phyloP scores from a whole-genome alignment of 2,329 filamentous ascomycete genomes.

The Bertia moriformis region DNA sequence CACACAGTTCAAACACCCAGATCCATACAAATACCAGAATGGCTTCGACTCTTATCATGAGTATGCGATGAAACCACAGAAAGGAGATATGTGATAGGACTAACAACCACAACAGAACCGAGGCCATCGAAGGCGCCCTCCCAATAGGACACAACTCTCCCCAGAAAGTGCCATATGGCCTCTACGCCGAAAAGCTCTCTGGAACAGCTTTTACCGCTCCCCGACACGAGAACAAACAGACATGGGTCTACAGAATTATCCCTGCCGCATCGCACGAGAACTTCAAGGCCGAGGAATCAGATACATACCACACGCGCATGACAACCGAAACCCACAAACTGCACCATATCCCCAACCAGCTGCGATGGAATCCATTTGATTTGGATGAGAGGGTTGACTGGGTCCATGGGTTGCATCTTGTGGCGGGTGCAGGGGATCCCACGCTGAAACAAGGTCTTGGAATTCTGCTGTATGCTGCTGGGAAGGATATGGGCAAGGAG shows the following conservation, averaged over 20 bases:
- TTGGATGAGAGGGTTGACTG: constrained; percentile 38
- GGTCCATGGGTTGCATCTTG: constrained; percentile 32
- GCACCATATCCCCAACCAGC: constrained; percentile 51
- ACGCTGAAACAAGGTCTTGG: constrained; percentile 48
- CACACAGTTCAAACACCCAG: constrained; percentile 44
- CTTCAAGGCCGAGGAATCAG: constrained; percentile 25
- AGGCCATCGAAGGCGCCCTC: constrained; percentile 50
- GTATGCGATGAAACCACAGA: constrained; percentile 22
- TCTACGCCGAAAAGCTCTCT: constrained; percentile 53
- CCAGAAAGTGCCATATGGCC: constrained; percentile 51
- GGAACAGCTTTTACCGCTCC: constrained; percentile 43
- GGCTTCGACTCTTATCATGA: constrained; percentile 58
- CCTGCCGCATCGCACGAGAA: constrained; percentile 35
- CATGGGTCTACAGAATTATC: constrained; percentile 42
- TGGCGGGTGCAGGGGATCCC: constrained; percentile 49
- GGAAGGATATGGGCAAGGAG: constrained; percentile 47
- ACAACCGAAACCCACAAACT: constrained; percentile 20
- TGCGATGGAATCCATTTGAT: constrained; percentile 46
- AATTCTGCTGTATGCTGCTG: constrained; percentile 48
- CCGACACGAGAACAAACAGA: constrained; percentile 37
- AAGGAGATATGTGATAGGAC: constrained; percentile 6
- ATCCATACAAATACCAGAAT: constrained; percentile 55
- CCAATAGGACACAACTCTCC: constrained; percentile 55
- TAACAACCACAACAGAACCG: constrained; percentile 26
- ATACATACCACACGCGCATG: constrained; percentile 21